phyloP scores from a whole-genome alignment of 257 asterid genomes.

The Ajuga chamaepitys region DNA sequence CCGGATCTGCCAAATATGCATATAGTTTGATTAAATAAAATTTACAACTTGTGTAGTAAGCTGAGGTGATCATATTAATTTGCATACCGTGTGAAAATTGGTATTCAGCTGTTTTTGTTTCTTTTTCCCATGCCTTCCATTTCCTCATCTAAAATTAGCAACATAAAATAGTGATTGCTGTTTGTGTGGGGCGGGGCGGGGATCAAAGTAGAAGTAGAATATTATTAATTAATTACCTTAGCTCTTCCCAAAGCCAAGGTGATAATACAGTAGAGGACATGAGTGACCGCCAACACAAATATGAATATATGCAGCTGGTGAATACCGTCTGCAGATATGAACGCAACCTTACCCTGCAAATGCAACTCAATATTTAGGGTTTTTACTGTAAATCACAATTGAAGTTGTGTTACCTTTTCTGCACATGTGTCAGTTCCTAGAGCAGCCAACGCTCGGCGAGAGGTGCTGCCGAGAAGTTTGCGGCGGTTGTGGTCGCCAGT shows the following conservation, averaged over 20 bases:
- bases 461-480: conserved; percentile 33
- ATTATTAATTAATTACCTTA: conserved; percentile 37
- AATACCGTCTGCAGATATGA: conserved; percentile 66
- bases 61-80: no score
- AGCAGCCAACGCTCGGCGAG: conserved; percentile 54
- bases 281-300: conserved; percentile 70
- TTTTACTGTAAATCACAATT: no score
- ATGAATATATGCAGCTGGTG: conserved; percentile 83
- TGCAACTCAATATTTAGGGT: no score
- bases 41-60: no score
- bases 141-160: conserved; percentile 49
- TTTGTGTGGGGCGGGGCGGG: no score
- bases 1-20: conserved; percentile 77
- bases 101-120: conserved; percentile 66
- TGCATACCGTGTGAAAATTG: conserved; percentile 69
- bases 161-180: neutral
- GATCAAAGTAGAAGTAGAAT: neutral
- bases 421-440: conserved; percentile 54
- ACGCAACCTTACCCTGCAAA: conserved; percentile 69
- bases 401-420: conserved; percentile 44
- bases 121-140: conserved; percentile 89
- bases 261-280: conserved; percentile 59
- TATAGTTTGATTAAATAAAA: no score
- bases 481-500: conserved; percentile 34
- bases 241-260: conserved; percentile 72